Evolutionary conservation across 257 asterid species (phyloP).

Genomic region (Lycium barbarum): DNA sequence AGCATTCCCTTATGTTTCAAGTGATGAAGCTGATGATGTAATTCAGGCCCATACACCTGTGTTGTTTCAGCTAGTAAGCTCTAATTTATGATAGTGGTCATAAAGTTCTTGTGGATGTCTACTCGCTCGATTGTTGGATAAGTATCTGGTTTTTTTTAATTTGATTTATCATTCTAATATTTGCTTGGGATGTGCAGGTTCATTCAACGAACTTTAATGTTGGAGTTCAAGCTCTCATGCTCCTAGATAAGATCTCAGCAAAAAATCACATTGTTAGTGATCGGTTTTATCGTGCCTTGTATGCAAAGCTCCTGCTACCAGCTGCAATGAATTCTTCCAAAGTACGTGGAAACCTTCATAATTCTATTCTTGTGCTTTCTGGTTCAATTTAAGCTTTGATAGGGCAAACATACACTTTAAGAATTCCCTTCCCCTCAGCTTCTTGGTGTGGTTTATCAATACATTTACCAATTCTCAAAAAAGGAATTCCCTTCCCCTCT

Average conservation of each 20-base stretch:
- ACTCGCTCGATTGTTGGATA: background rate
- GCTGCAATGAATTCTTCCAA: constrained; percentile 98
- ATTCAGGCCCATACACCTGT: constrained; percentile 86
- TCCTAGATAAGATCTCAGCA: constrained; percentile 92
- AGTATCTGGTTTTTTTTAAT: background rate
- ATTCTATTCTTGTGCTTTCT: background rate
- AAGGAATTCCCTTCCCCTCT: background rate
- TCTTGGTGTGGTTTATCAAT: constrained; percentile 11
- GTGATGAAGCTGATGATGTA: constrained; percentile 81
- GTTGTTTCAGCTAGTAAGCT: constrained; percentile 86
- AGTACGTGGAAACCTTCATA: constrained; percentile 47
- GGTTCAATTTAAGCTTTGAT: background rate
- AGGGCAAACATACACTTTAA: background rate
- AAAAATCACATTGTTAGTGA: constrained; percentile 91
- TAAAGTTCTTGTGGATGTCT: background rate
- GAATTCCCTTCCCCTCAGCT: background rate
- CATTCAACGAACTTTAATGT: constrained; percentile 95
- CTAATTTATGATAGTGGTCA: background rate
- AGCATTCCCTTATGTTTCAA: constrained; percentile 90
- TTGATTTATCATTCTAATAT: constrained; percentile 3
- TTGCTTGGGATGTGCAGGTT: constrained; percentile 58
- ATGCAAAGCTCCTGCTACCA: constrained; percentile 88
- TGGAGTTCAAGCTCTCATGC: constrained; percentile 98
- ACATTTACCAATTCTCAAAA: constrained; percentile 13
- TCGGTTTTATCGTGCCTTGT: constrained; percentile 95